Conservation (phyloP, 352 stramenopile species). For the Phytopythium ostracodes region DNA sequence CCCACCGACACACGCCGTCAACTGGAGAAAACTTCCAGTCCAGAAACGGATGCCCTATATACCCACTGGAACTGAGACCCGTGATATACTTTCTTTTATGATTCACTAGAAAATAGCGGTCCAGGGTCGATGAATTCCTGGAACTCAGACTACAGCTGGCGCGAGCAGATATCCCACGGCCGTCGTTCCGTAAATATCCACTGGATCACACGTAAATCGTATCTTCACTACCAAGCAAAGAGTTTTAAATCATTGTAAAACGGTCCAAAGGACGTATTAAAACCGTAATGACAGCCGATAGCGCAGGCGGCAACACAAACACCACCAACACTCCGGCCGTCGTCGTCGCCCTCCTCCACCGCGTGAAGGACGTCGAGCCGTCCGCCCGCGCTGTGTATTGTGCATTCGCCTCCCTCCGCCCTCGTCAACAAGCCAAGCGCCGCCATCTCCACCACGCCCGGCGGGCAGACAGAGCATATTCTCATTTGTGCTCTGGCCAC, state of each 20-base stretch:
- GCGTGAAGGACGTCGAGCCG: not conserved
- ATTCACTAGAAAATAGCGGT: not conserved
- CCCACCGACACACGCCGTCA: not conserved
- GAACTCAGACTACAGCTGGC: not conserved
- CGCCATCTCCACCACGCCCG: not conserved
- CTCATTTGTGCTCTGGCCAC: not conserved
- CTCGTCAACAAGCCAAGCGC: not conserved
- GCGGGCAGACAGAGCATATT: not conserved
- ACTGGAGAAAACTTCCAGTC: not conserved
- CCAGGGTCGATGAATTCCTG: not conserved
- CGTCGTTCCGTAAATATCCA: not conserved
- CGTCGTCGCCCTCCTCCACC: not conserved
- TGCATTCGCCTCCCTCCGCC: not conserved
- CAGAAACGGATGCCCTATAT: not conserved
- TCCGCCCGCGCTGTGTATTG: not conserved
- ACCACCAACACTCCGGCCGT: not conserved
- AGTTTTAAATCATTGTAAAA: not conserved
- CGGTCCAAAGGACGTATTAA: not conserved
- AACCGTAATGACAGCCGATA: not conserved
- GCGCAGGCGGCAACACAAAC: not conserved
- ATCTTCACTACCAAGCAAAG: not conserved
- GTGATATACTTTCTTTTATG: not conserved
- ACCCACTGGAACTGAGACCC: not conserved
- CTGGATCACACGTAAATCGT: not conserved
- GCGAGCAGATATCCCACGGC: not conserved